A percentile compares a stretch with the other conserved stretches of the same genome.
phyloP scores from a whole-genome alignment of 1,284 basidiomycete genomes.

The Cutaneotrichosporon dermatis region DNA sequence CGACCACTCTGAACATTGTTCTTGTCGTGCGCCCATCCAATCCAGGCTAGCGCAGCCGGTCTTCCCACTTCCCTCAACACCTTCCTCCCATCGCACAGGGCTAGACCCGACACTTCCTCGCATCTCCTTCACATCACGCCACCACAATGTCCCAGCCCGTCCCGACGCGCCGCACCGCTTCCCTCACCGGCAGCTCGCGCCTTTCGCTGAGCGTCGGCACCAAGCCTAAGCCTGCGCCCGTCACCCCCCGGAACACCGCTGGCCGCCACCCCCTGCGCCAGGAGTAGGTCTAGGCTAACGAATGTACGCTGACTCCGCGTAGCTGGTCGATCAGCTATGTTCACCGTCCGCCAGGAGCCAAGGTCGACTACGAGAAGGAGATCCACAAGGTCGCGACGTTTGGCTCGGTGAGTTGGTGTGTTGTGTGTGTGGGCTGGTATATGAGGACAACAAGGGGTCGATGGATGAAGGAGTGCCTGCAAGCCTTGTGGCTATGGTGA shows the following conservation, averaged over 20 bases:
- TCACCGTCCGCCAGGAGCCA: slow-evolving; percentile 47
- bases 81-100: too few relatives aligned
- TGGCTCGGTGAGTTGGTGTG: slow-evolving; percentile 44
- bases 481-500: too few relatives aligned
- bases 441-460: not conserved
- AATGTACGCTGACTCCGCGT: too few relatives aligned
- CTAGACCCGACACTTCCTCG: too few relatives aligned
- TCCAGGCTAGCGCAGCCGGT: too few relatives aligned
- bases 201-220: slow-evolving; percentile 41
- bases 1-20: too few relatives aligned
- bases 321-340: slow-evolving; percentile 51
- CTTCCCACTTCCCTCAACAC: too few relatives aligned
- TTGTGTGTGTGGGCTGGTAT: slow-evolving; percentile 9
- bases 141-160: slow-evolving; percentile 1
- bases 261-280: slow-evolving; percentile 46
- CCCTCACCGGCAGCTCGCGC: slow-evolving; percentile 39
- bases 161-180: slow-evolving; percentile 31
- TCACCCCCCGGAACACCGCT: slow-evolving; percentile 17
- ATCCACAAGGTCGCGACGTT: slow-evolving; percentile 50
- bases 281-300: slow-evolving; percentile 31
- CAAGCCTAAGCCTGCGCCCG: slow-evolving; percentile 12
- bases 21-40: too few relatives aligned
- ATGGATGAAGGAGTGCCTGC: too few relatives aligned
- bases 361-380: slow-evolving; percentile 50
- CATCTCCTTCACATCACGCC: not conserved